A percentile compares a stretch with the other conserved stretches of the same genome.
phyloP scores from a whole-genome alignment of 139 green algal genomes.

The Ettlia oleoabundans region DNA sequence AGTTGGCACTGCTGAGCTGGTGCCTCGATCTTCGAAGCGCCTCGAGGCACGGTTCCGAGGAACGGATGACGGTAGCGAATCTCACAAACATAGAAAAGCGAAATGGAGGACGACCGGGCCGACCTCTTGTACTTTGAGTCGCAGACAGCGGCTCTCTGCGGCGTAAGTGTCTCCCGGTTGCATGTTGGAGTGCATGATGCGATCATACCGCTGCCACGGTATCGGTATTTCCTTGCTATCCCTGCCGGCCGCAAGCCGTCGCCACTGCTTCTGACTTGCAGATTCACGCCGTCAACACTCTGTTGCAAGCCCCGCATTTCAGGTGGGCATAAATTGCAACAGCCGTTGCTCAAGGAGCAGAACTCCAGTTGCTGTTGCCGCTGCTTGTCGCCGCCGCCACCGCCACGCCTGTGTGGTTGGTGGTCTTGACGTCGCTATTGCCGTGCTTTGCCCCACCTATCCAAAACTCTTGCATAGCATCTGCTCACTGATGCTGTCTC shows the following conservation, averaged over 20 bases:
- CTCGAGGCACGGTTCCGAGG: neutral
- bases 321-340: neutral
- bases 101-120: neutral
- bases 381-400: neutral
- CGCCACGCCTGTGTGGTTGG: no score
- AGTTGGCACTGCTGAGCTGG: no score
- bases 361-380: neutral
- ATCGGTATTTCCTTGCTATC: no score
- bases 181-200: neutral
- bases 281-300: neutral
- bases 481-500: neutral
- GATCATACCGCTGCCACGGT: neutral
- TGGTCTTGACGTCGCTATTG: no score
- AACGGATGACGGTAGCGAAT: no score
- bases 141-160: neutral
- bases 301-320: neutral
- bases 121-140: conserved; percentile 6
- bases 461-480: no score
- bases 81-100: no score
- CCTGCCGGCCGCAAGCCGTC: no score
- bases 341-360: neutral
- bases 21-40: neutral
- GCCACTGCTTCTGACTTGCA: neutral
- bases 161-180: neutral
- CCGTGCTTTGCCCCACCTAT: no score